Evolutionary conservation across 139 green algal genomes (phyloP).

Genomic region (Chlamydomonas sp.): DNA sequence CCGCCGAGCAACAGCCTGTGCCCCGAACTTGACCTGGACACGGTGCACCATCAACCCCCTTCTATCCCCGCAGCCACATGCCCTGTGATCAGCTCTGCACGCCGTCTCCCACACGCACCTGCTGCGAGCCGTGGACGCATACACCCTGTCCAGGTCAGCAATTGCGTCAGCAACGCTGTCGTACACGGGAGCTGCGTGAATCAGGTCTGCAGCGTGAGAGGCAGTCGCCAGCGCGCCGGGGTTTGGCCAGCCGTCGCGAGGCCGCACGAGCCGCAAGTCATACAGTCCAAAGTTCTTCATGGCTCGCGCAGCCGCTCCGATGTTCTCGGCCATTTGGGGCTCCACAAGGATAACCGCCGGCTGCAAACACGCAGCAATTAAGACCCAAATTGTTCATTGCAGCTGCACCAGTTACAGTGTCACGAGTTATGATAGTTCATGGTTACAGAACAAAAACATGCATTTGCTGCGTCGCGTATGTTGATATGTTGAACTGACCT

Average conservation of each 20-base stretch:
- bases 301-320: conserved; percentile 23
- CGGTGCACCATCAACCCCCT: too few relatives aligned
- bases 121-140: conserved; percentile 34
- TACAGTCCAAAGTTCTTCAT: conserved; percentile 34
- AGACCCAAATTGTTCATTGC: not conserved
- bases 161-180: conserved; percentile 16
- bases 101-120: not conserved
- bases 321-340: conserved; percentile 38
- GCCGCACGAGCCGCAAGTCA: conserved; percentile 27
- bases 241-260: conserved; percentile 36
- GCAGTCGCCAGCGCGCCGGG: not conserved
- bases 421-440: too few relatives aligned
- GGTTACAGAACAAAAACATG: too few relatives aligned
- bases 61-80: too few relatives aligned
- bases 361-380: not conserved
- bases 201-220: conserved; percentile 8
- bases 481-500: too few relatives aligned
- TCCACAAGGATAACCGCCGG: conserved; percentile 35
- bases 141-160: conserved; percentile 24
- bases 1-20: too few relatives aligned
- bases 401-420: too few relatives aligned
- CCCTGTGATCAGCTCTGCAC: not conserved
- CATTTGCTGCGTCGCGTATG: too few relatives aligned
- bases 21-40: too few relatives aligned
- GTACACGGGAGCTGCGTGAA: conserved; percentile 8